Evolutionary conservation across 257 asterid species (phyloP).

Genomic region (Gardenia jasminoides): DNA sequence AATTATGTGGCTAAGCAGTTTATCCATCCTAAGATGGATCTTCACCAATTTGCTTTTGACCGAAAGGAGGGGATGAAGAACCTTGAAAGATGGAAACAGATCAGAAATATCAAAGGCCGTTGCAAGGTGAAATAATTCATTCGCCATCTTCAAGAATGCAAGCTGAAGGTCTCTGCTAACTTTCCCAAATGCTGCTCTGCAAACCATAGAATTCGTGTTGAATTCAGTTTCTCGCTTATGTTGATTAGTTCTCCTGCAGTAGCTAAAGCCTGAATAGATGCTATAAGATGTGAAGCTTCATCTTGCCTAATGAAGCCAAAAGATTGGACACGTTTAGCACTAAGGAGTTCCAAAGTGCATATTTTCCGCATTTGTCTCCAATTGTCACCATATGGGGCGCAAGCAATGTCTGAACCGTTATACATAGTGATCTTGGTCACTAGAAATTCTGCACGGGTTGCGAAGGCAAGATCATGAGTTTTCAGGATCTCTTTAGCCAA

Average conservation of each 20-base stretch:
- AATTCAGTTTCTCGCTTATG: not conserved
- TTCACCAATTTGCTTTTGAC: not conserved
- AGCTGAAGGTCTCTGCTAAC: not conserved
- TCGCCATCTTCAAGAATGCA: not conserved
- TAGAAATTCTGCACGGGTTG: constrained; percentile 12
- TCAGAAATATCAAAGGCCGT: not conserved
- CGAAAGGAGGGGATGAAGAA: constrained; percentile 12
- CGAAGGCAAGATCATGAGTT: constrained; percentile 26
- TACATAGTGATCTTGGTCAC: not conserved
- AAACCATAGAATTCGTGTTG: not conserved
- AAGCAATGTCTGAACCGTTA: constrained; percentile 10
- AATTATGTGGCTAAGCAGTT: not conserved
- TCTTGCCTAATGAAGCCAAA: constrained; percentile 11
- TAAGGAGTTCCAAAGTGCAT: constrained; percentile 20
- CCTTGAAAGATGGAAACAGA: constrained; percentile 6
- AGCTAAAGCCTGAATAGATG: not conserved
- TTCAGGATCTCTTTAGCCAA: constrained; percentile 29
- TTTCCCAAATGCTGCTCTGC: not conserved
- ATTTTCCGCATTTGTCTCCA: constrained; percentile 27
- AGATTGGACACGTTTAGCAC: not conserved
- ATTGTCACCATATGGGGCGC: constrained; percentile 18
- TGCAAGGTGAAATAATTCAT: not conserved
- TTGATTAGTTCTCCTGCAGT: not conserved
- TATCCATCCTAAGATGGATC: not conserved
- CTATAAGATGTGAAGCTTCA: not conserved